A percentile compares a stretch with the other conserved stretches of the same genome.
Conservation (phyloP, 169 alveolate species). For the Eimeria acervulina region DNA sequence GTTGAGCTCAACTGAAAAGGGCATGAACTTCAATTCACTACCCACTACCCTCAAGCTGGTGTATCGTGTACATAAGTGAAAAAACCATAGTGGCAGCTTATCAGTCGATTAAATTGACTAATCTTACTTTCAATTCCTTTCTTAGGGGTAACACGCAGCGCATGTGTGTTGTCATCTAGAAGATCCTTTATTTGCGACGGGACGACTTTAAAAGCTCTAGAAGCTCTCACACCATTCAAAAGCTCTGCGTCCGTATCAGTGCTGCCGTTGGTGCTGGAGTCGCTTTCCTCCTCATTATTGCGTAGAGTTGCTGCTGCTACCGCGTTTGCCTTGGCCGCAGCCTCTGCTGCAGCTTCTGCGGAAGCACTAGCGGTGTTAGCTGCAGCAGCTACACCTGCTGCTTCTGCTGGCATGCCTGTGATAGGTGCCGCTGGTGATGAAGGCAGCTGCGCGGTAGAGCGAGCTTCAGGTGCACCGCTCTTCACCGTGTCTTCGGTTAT, state of each 20-base stretch:
- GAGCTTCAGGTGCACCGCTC: background rate
- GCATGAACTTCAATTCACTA: background rate
- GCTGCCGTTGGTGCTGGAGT: constrained; percentile 39
- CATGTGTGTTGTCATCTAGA: constrained; percentile 72
- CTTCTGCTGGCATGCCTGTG: background rate
- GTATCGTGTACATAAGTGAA: background rate
- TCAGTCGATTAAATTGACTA: background rate
- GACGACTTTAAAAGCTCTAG: constrained; percentile 79
- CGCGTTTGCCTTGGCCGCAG: constrained; percentile 58
- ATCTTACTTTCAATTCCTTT: constrained; percentile 76
- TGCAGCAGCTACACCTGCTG: constrained; percentile 50
- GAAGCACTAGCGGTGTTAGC: constrained; percentile 57
- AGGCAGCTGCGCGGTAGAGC: background rate
- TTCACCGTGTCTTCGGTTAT: background rate
- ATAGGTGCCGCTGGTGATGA: background rate
- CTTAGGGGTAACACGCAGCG: constrained; percentile 78
- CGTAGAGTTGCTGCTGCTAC: constrained; percentile 60
- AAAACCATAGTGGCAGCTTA: background rate
- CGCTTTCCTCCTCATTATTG: constrained; percentile 34
- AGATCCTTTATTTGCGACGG: constrained; percentile 76
- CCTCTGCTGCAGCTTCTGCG: constrained; percentile 78
- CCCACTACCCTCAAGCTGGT: background rate
- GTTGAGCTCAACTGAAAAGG: background rate
- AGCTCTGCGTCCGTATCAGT: constrained; percentile 50
- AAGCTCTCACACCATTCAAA: constrained; percentile 63